Conservation (phyloP, 371 early-diverging fungal genomes). For the Fennellomyces sp. region DNA sequence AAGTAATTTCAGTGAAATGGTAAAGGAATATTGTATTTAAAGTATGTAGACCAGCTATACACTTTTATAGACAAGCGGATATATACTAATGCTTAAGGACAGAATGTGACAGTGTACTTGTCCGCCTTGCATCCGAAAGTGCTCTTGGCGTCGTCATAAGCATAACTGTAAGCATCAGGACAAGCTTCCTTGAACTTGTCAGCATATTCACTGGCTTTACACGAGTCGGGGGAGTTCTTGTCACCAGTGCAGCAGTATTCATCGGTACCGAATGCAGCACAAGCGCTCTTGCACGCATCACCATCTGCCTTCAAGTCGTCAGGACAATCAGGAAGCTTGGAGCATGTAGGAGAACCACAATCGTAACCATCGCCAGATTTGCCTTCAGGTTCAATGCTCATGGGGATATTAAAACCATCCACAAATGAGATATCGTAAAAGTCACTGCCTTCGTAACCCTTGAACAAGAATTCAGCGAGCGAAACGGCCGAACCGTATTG, state of each 20-base stretch:
- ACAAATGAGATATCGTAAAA: constrained; percentile 49
- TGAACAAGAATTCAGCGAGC: too few relatives aligned
- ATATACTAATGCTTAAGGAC: constrained; percentile 19
- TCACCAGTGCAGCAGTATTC: constrained; percentile 46
- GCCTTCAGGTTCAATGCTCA: constrained; percentile 28
- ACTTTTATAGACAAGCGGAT: background rate
- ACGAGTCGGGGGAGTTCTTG: constrained; percentile 23
- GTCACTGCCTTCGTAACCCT: too few relatives aligned
- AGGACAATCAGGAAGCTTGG: constrained; percentile 35
- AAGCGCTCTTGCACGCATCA: constrained; percentile 45
- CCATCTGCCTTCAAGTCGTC: constrained; percentile 25
- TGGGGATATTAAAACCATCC: constrained; percentile 41
- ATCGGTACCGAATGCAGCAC: constrained; percentile 34
- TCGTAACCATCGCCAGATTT: constrained; percentile 20
- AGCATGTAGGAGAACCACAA: constrained; percentile 34
- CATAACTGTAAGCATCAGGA: constrained; percentile 56
- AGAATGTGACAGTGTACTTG: constrained; percentile 49
- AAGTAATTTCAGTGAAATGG: too few relatives aligned
- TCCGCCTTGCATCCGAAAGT: constrained; percentile 38
- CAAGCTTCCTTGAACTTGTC: constrained; percentile 31
- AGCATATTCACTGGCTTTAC: constrained; percentile 29
- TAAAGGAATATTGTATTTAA: background rate
- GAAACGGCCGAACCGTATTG: too few relatives aligned
- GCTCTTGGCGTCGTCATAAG: constrained; percentile 52
- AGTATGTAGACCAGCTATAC: background rate